Conservation (phyloP, 2,329 filamentous ascomycete genomes). For the Dendrostoma leiphaemia region DNA sequence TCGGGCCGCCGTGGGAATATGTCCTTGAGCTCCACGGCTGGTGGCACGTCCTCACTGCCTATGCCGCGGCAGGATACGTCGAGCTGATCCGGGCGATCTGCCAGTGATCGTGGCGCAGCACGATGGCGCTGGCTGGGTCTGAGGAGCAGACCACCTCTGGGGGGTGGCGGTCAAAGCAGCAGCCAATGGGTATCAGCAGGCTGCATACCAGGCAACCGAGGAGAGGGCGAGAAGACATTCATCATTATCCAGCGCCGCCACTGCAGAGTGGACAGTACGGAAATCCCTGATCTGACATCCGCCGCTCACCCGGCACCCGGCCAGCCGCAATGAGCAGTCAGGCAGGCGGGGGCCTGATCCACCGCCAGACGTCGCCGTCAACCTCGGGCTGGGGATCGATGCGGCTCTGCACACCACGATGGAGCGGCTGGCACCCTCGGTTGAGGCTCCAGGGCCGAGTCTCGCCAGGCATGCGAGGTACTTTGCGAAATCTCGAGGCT, state of each 20-base stretch:
- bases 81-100: slow-evolving; percentile 29
- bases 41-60: slow-evolving; percentile 62
- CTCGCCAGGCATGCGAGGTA: slow-evolving; percentile 4
- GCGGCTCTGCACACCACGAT: not conserved
- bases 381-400: not conserved
- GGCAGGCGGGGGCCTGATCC: too few species aligned
- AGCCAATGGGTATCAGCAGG: not conserved
- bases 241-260: not conserved
- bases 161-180: too few species aligned
- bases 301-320: too few species aligned
- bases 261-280: too few species aligned
- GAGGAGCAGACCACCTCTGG: too few species aligned
- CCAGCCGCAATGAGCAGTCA: too few species aligned
- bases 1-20: slow-evolving; percentile 56
- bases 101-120: not conserved
- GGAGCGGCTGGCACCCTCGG: slow-evolving; percentile 4
- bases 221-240: slow-evolving; percentile 1
- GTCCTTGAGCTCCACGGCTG: slow-evolving; percentile 60
- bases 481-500: not conserved
- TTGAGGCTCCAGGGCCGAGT: slow-evolving; percentile 4
- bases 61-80: slow-evolving; percentile 47
- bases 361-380: too few species aligned
- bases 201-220: not conserved
- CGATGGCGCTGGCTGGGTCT: too few species aligned
- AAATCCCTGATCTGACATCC: too few species aligned